Conservation (phyloP, 257 asterid genomes). For the Solanum commersonii region DNA sequence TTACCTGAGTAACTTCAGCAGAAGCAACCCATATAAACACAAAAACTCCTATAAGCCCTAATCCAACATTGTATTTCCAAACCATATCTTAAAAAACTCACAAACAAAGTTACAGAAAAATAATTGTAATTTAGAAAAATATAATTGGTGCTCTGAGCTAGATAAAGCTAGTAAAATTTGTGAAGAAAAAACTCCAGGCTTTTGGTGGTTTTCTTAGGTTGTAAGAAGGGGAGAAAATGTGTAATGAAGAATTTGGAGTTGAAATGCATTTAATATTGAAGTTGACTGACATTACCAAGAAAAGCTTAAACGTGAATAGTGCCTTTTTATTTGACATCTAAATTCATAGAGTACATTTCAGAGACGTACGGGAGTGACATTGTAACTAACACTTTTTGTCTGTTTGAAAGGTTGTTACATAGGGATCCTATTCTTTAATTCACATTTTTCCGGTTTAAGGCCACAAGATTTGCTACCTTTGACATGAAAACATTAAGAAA, state of each 20-base stretch:
- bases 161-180: not conserved
- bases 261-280: not conserved
- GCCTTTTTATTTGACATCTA: not conserved
- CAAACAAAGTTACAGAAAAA: too few relatives aligned
- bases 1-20: conserved; percentile 89
- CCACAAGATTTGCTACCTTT: too few relatives aligned
- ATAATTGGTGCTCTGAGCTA: too few relatives aligned
- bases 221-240: not conserved
- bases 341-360: not conserved
- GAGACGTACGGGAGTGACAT: not conserved
- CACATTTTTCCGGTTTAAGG: too few relatives aligned
- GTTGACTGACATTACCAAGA: not conserved
- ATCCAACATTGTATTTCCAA: conserved; percentile 62
- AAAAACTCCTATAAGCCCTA: conserved; percentile 65
- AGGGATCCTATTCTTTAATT: too few relatives aligned
- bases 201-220: not conserved
- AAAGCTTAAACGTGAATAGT: not conserved
- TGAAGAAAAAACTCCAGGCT: not conserved
- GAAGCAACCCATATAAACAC: conserved; percentile 81
- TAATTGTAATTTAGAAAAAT: too few relatives aligned
- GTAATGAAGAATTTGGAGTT: not conserved
- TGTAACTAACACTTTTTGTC: not conserved
- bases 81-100: conserved; percentile 29
- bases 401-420: not conserved
- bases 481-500: too few relatives aligned